Percentiles rank a stretch among this genome's conserved stretches.
Evolutionary conservation across 306 rosid species (phyloP).

Genomic region (Quercus ilex): DNA sequence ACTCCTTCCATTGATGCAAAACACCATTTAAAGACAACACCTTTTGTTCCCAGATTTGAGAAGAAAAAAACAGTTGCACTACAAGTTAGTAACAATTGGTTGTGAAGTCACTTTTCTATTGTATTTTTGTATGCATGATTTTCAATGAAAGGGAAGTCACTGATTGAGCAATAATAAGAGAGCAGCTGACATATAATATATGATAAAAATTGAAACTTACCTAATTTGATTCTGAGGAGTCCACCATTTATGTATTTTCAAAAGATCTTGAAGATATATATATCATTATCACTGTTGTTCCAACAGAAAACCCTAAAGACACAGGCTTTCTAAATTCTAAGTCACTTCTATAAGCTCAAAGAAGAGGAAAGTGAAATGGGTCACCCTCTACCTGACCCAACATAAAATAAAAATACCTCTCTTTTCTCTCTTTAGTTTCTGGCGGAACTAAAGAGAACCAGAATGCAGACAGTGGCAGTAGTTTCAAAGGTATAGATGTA

Average conservation of each 20-base stretch:
- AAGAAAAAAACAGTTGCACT: neutral
- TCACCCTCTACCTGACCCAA: neutral
- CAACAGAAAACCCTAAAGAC: constrained; percentile 34
- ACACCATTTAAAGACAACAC: constrained; percentile 6
- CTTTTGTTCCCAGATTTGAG: constrained; percentile 20
- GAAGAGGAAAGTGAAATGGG: constrained; percentile 42
- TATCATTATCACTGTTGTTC: neutral
- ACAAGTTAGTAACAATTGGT: constrained; percentile 20
- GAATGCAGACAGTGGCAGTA: constrained; percentile 35
- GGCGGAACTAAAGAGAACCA: constrained; percentile 37
- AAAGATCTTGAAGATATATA: neutral
- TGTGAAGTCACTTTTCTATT: neutral
- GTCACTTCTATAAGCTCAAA: neutral
- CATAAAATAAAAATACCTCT: neutral
- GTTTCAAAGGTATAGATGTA: constrained; percentile 32
- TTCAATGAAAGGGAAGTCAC: constrained; percentile 16
- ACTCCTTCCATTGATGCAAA: constrained; percentile 3
- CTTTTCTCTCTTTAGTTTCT: constrained; percentile 11
- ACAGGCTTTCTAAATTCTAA: constrained; percentile 5
- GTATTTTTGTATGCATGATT: constrained; percentile 9
- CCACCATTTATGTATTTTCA: constrained; percentile 21
- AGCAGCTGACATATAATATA: neutral
- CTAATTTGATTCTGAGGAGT: constrained; percentile 34
- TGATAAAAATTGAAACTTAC: constrained; percentile 36
- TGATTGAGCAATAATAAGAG: constrained; percentile 12